Base-by-base conservation (phyloP, 2,329 filamentous ascomycete species). In the Diaporthe nobilis region DNA sequence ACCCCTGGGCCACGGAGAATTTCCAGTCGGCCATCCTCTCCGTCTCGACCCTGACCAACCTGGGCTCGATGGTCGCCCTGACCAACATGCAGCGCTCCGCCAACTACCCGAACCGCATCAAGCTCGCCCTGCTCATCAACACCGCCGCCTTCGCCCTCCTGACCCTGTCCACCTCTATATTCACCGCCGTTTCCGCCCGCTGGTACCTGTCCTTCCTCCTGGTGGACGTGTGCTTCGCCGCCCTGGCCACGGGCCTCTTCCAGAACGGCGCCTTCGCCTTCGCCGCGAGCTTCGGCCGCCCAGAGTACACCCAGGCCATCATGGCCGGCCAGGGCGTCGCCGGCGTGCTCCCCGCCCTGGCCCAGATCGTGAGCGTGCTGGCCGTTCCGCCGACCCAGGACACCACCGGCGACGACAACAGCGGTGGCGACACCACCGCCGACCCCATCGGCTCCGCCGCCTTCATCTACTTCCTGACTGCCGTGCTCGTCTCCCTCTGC, bases 221-320 rank as follows among this genome's bases (percentile, higher is more conserved):
- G 83, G 74, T 92, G 77, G 95, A 96, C 89, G 95, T 98, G 6
- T 92, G 94, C 77, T 86, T 87, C n/a, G 91, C 95, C 0, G 94
- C 95, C 78, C 88, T 94, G 81, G 95, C 95, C 0, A 94, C 95
- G 0, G 96, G 94, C 0, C 87, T 98, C 70, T 94, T 96, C 79
- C 97, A 98, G 85, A 98, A 98, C 83, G 97, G 97, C 25, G 92
- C 97, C 15, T 98, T 98, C 83, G 95, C 97, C 3, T 98, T 96
- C 82, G 95, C 95, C 4, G 92, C 94, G 4, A 93, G 94, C 71
- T 98, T 98, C 81, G 95, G 93, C 49, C 89, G 94, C 71, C 91
- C 93, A 28, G 94, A 97, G 84, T 99, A 98, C 84, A 98, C 95
- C 73, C 96, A 98, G 85, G 96, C 94, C 34, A 95, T 98, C 84